phyloP scores from a whole-genome alignment of 768 basidiomycete species.

The Termitomyces sp. region DNA sequence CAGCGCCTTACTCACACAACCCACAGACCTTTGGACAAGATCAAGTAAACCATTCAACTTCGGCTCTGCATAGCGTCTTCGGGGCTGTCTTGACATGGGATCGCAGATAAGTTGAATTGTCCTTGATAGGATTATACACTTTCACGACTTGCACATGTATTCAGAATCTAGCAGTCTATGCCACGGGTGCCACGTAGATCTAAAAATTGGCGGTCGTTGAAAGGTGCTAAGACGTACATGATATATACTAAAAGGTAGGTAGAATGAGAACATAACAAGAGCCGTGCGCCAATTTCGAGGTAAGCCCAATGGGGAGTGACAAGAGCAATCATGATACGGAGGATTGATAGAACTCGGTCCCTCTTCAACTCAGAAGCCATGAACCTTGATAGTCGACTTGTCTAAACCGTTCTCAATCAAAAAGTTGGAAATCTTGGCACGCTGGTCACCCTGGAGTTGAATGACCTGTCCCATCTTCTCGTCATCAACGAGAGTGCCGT shows the following conservation, averaged over 20 bases:
- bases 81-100: background rate
- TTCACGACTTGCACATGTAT: conserved; percentile 12
- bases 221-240: conserved; percentile 22
- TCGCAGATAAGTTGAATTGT: conserved; percentile 14
- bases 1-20: conserved; percentile 14
- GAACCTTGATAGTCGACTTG: conserved; percentile 76
- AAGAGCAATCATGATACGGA: conserved; percentile 1
- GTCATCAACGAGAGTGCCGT: conserved; percentile 94
- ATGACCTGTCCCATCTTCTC: conserved; percentile 96
- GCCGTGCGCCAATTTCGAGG: background rate
- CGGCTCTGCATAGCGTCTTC: background rate
- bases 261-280: conserved; percentile 11
- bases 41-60: conserved; percentile 52
- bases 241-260: conserved; percentile 20
- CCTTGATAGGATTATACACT: conserved; percentile 4
- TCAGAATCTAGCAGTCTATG: conserved; percentile 5
- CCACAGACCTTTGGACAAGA: conserved; percentile 86
- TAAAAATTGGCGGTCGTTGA: conserved; percentile 8
- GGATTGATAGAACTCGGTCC: conserved; percentile 5
- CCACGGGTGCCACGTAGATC: background rate
- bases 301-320: background rate
- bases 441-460: conserved; percentile 98
- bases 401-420: conserved; percentile 79
- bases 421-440: conserved; percentile 85
- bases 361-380: conserved; percentile 63